Base-by-base conservation (phyloP, 805 yeast genomes). In the Lachancea quebecensis region DNA sequence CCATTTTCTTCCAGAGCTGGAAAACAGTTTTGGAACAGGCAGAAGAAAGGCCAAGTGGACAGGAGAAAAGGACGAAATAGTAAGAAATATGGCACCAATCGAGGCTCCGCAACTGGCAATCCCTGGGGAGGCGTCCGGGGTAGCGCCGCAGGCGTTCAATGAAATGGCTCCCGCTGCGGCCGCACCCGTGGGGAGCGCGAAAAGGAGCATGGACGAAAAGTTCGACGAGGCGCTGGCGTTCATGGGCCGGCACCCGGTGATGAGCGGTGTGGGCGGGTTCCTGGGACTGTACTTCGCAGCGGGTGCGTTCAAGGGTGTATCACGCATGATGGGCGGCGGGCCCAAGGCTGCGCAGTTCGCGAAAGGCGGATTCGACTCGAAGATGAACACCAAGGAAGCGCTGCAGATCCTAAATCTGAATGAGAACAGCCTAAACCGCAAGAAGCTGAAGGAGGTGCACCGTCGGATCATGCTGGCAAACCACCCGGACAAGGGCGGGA, bases 401-500 rank as follows among this genome's bases (percentile, higher is more conserved):
- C 72, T 89, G 49, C 89, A 79, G 60, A 85, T 91, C 28, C 75
- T 91, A 55, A 85, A 83, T 57, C 70, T 89, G 56, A 81, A 77
- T 52, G 93, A 85, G 62, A 70, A 78, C 32, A 79, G 75, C 17
- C 66, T 81, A 58, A 72, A 77, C 35, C 79, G 77, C 64, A 75
- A 80, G 48, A 81, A 74, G 56, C 71, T 89, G 57, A 90, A 87
- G 63, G 95, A 87, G 52, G 81, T 79, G 45, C 96, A 89, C 65
- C 79, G 96, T 67, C 76, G 75, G 58, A 81, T 88, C 60, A 89
- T 89, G 96, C 69, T 88, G 70, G 80, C 89, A 38, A 89, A 89
- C 65, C 97, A 89, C 60, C 97, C 97, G 14, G 97, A 89, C 69
- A 85, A 84, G 64, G 97, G 97, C 39, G 97, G 97, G 5, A 84